Evolutionary conservation across 139 green algal species (phyloP).

Genomic region (Haematococcus sp.): DNA sequence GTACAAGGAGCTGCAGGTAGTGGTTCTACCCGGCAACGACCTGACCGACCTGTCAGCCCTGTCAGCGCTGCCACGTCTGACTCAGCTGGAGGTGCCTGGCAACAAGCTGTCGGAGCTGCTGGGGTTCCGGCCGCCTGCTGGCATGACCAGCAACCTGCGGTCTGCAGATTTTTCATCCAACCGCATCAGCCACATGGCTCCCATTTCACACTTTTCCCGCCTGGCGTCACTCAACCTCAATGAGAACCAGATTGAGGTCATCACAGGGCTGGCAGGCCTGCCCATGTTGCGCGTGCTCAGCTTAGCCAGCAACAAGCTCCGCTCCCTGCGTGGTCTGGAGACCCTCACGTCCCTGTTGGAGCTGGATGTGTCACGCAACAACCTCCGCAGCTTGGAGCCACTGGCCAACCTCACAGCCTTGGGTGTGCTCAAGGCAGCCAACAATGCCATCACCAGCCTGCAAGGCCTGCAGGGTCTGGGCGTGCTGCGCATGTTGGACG

Average conservation of each 20-base stretch:
- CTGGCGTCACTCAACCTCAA: conserved; percentile 35
- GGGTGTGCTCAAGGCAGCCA: conserved; percentile 25
- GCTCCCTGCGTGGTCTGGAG: conserved; percentile 27
- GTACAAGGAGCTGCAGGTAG: conserved; percentile 44
- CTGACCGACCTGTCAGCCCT: conserved; percentile 37
- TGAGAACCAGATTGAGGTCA: conserved; percentile 32
- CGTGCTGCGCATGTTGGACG: conserved; percentile 37
- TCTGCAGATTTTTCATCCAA: conserved; percentile 49
- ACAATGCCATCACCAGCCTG: conserved; percentile 32
- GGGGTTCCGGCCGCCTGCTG: conserved; percentile 18
- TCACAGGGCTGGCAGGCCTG: conserved; percentile 14
- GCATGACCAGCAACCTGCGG: conserved; percentile 41
- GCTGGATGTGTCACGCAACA: conserved; percentile 22
- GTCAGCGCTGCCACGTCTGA: conserved; percentile 38
- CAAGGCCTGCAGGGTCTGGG: conserved; percentile 21
- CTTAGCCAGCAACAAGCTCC: conserved; percentile 34
- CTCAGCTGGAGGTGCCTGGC: conserved; percentile 42
- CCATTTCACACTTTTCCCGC: conserved; percentile 32
- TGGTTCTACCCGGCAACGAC: conserved; percentile 42
- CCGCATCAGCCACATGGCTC: conserved; percentile 25
- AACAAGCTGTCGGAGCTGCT: conserved; percentile 56
- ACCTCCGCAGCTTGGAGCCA: conserved; percentile 7
- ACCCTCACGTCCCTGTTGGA: neutral
- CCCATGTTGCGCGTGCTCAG: conserved; percentile 27
- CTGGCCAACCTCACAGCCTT: conserved; percentile 18